These are phyloP conservation scores for Amaranthus tricolor DNA, from an alignment of 179 eudicot species.

Conservation along the genomic window DNA sequence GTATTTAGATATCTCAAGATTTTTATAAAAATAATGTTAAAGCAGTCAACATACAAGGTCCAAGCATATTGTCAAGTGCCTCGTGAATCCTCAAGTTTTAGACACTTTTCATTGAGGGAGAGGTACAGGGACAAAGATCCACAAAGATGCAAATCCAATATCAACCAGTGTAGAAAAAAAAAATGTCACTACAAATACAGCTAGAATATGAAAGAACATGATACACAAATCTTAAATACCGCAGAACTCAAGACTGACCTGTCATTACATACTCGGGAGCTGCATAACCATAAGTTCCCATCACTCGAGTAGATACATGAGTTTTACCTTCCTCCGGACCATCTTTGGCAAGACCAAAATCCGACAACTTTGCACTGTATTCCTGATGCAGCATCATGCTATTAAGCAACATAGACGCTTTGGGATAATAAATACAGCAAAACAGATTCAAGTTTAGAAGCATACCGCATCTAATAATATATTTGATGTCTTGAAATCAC, in stretches of 20 bases:
- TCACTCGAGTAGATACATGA: slow-evolving; percentile 89
- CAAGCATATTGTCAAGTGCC: background rate
- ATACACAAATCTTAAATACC: background rate
- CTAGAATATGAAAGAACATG: background rate
- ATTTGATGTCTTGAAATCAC: slow-evolving; percentile 82
- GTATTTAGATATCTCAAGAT: too few species aligned
- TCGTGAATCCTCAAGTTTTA: background rate
- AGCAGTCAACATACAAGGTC: background rate
- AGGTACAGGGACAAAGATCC: background rate
- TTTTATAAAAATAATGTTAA: too few species aligned
- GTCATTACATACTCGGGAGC: slow-evolving; percentile 95
- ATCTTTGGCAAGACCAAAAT: slow-evolving; percentile 93
- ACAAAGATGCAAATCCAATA: background rate
- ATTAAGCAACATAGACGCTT: slow-evolving; percentile 18
- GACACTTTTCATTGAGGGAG: background rate
- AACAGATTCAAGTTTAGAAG: slow-evolving; percentile 12
- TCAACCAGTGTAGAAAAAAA: background rate
- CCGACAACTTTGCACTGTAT: slow-evolving; percentile 84
- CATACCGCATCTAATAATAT: slow-evolving; percentile 84
- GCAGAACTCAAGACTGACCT: slow-evolving; percentile 38
- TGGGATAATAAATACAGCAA: background rate
- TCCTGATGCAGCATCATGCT: slow-evolving; percentile 47
- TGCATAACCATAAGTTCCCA: slow-evolving; percentile 94
- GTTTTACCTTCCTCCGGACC: slow-evolving; percentile 91
- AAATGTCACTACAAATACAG: background rate